Base-by-base conservation (phyloP, 345 rosid species). In the Microthlaspi erraticum region DNA sequence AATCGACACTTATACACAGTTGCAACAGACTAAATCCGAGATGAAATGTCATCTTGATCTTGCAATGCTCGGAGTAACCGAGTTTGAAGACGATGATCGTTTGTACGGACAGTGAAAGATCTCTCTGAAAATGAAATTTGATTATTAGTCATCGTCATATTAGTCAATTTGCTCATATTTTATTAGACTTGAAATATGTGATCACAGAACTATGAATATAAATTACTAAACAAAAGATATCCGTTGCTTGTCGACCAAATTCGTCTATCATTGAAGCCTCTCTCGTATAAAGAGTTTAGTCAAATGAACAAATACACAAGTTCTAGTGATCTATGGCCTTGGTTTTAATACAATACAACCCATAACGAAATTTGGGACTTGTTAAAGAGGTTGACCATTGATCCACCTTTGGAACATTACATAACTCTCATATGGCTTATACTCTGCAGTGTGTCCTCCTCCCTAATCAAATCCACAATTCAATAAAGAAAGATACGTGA, bases 1-100 rank as follows among this genome's bases (percentile, higher is more conserved):
- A 23, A 77, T 86, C 5, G 95, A 92, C 58, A 68, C 89, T 68
- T 88, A 81, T 62, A 73, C 86, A 55, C 93, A 84, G 36, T 38
- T 86, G 60, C 97, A 89, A 37, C 90, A 76, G 52, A 83, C 90
- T 2, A 91, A 87, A 67, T 88, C 80, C 2, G 99, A 94, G 86
- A 87, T 89, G 92, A 91, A 78, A 36, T 81, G 88, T 75, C 99
- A 94, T 80, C 80, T 94, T 57, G 98, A 93, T 66, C 75, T 94
- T 66, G 98, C 97, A 8, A 91, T 94, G 96, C 78, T 88, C n/a
- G 99, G 99, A 76, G 96, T 91, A 72, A 70, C 96, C 0, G 98
- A 91, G 42, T 75, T 89, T 65, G 97, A 85, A 72, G 96, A 88
- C 0, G 94, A 85, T 20, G 87, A 89, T 58, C 86, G 77, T 66